phyloP scores from a whole-genome alignment of 345 rosid species.

The Citrus sp. region DNA sequence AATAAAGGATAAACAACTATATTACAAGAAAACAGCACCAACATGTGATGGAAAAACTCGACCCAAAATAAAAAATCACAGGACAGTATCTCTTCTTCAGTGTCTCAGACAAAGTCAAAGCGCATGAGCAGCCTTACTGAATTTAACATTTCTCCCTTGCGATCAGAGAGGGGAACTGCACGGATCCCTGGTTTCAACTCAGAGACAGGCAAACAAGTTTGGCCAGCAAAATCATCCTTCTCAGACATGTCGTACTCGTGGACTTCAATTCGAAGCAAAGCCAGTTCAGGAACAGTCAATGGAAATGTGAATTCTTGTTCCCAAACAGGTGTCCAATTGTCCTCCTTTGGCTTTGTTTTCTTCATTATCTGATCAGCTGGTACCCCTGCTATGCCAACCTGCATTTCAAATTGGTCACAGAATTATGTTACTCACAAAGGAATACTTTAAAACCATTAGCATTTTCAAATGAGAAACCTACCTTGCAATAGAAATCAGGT shows the following conservation, averaged over 20 bases:
- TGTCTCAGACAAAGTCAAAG: slow-evolving; percentile 28
- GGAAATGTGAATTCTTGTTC: slow-evolving; percentile 41
- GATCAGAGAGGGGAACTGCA: slow-evolving; percentile 33
- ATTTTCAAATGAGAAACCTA: slow-evolving; percentile 3
- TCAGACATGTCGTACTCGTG: slow-evolving; percentile 43
- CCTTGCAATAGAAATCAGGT: slow-evolving; percentile 42
- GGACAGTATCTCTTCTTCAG: neutral
- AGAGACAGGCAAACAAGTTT: slow-evolving; percentile 38
- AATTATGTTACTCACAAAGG: neutral
- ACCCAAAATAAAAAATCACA: neutral
- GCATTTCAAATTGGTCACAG: neutral
- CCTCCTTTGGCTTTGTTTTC: slow-evolving; percentile 37
- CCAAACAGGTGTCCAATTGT: slow-evolving; percentile 45
- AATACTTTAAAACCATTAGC: neutral
- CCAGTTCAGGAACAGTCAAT: slow-evolving; percentile 39
- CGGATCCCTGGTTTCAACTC: slow-evolving; percentile 35
- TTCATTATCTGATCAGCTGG: slow-evolving; percentile 35
- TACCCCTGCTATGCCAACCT: slow-evolving; percentile 46
- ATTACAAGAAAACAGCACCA: neutral
- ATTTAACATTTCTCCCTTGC: slow-evolving; percentile 24
- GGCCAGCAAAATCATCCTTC: slow-evolving; percentile 44
- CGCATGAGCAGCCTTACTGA: slow-evolving; percentile 39
- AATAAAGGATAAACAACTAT: neutral
- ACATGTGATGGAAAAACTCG: neutral
- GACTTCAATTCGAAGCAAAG: slow-evolving; percentile 38